Conservation (phyloP, 179 eudicot species). For the Heliamphora pulchella region DNA sequence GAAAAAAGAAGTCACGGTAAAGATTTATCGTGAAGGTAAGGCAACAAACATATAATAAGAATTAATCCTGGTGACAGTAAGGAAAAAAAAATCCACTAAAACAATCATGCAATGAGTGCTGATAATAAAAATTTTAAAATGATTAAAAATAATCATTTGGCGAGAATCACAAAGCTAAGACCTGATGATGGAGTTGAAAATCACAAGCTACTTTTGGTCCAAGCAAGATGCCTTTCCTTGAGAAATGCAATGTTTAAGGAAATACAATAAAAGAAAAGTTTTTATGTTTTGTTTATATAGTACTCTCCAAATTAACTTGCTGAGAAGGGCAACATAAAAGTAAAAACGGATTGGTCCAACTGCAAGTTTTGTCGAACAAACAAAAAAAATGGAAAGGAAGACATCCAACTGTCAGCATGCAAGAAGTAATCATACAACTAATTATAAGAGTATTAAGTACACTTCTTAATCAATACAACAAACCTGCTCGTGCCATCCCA, state of each 20-base stretch:
- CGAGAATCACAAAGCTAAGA: not conserved
- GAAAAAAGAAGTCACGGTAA: not conserved
- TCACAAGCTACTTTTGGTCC: not conserved
- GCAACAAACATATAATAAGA: not conserved
- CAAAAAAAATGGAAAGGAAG: not conserved
- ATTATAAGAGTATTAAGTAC: not conserved
- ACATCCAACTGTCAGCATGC: not conserved
- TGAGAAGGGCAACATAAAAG: not conserved
- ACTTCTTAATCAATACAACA: constrained; percentile 2
- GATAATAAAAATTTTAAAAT: too few species aligned
- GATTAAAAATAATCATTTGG: not conserved
- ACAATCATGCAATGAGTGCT: too few species aligned
- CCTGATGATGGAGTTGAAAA: not conserved
- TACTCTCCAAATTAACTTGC: not conserved
- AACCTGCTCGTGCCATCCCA: constrained; percentile 99
- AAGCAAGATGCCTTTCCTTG: not conserved
- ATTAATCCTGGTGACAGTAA: not conserved
- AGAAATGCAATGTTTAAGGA: not conserved
- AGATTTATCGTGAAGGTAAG: not conserved
- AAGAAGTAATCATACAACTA: not conserved
- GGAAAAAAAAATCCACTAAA: constrained; percentile 3
- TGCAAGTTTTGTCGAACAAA: not conserved
- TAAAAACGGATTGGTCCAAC: not conserved
- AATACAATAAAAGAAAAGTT: not conserved
- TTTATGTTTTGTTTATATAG: too few species aligned